Conservation (phyloP, 768 basidiomycete genomes). For the Panellus pusillus region DNA sequence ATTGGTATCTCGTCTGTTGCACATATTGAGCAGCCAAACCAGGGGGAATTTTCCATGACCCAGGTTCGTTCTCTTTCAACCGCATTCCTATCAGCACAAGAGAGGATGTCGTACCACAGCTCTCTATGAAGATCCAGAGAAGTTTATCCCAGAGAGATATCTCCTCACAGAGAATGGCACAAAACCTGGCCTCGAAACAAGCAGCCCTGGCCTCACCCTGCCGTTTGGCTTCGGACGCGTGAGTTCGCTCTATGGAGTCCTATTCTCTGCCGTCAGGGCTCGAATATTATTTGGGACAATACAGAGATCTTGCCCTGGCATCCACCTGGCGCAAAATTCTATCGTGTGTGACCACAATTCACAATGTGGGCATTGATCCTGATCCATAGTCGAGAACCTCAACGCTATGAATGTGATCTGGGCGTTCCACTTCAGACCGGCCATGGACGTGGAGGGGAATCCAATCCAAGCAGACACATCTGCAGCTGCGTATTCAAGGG, state of each 20-base stretch:
- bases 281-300: too few species aligned
- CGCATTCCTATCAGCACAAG: background rate
- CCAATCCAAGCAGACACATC: conserved; percentile 18
- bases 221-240: conserved; percentile 9
- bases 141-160: conserved; percentile 12
- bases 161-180: conserved; percentile 13
- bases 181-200: conserved; percentile 7
- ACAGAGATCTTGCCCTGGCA: conserved; percentile 11
- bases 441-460: conserved; percentile 2
- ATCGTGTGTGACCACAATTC: background rate
- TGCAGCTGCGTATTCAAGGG: conserved; percentile 18
- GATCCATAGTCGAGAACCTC: conserved; percentile 6
- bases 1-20: too few species aligned
- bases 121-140: conserved; percentile 12
- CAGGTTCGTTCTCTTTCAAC: background rate
- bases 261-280: background rate
- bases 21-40: background rate
- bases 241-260: background rate
- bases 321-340: conserved; percentile 10
- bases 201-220: background rate
- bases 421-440: conserved; percentile 29
- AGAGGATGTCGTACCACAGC: background rate
- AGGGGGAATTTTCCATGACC: conserved; percentile 17
- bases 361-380: background rate
- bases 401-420: conserved; percentile 31